phyloP scores from a whole-genome alignment of 768 basidiomycete genomes.

The Suillus weaverae region DNA sequence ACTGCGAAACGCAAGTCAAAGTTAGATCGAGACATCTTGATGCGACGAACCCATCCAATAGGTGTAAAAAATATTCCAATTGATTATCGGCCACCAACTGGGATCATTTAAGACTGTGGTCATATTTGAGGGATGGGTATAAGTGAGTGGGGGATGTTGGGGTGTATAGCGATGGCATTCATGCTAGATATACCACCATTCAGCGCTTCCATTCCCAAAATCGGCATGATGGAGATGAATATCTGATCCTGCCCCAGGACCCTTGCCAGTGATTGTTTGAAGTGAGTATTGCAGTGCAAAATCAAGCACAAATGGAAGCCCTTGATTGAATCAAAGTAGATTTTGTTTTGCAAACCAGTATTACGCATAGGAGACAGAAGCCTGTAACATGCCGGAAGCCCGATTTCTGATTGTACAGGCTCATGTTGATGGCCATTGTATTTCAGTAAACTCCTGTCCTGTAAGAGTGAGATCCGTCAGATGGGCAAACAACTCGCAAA shows the following conservation, averaged over 20 bases:
- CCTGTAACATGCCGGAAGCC: background rate
- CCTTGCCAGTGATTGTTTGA: too few species aligned
- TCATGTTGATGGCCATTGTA: background rate
- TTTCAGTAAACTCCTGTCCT: background rate
- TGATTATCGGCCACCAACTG: too few species aligned
- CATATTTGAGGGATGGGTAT: background rate
- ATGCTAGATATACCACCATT: background rate
- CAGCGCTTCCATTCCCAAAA: background rate
- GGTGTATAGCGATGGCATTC: background rate
- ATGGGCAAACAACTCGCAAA: background rate
- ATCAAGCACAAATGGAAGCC: background rate
- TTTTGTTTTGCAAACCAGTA: background rate
- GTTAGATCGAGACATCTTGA: too few species aligned
- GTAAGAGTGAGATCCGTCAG: background rate
- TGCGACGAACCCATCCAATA: too few species aligned
- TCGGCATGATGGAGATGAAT: background rate
- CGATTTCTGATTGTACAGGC: background rate
- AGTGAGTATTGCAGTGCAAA: too few species aligned
- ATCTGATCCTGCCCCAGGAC: too few species aligned
- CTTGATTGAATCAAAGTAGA: background rate
- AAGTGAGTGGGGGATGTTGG: background rate
- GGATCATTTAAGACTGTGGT: too few species aligned
- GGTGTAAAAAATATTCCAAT: too few species aligned
- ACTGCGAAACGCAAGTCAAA: background rate
- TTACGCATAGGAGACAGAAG: background rate